These are phyloP conservation scores for Funneliformis caledonium DNA, from an alignment of 371 early-diverging fungal genomes.

Conservation along the genomic window DNA sequence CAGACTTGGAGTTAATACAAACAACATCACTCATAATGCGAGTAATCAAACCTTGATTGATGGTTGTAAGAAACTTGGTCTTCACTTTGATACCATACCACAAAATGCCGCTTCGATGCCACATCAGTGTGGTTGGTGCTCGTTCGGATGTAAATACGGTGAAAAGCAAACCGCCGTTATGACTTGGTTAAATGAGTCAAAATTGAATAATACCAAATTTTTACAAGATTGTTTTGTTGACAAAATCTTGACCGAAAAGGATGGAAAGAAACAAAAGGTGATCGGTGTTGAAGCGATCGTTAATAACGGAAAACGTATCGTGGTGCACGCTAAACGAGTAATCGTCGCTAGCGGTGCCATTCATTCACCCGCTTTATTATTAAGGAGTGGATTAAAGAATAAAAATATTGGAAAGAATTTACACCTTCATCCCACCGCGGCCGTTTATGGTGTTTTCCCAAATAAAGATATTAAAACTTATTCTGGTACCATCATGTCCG, in stretches of 20 bases:
- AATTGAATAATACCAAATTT: slow-evolving; percentile 63
- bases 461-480: slow-evolving; percentile 56
- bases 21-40: slow-evolving; percentile 63
- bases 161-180: slow-evolving; percentile 73
- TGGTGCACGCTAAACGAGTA: slow-evolving; percentile 60
- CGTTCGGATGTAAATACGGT: slow-evolving; percentile 71
- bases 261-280: slow-evolving; percentile 45
- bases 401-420: slow-evolving; percentile 73
- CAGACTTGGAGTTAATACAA: slow-evolving; percentile 61
- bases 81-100: slow-evolving; percentile 59
- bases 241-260: slow-evolving; percentile 57
- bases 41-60: slow-evolving; percentile 64
- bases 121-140: slow-evolving; percentile 74
- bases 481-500: slow-evolving; percentile 75
- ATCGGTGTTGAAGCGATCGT: slow-evolving; percentile 55
- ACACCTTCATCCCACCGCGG: slow-evolving; percentile 66
- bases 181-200: slow-evolving; percentile 73
- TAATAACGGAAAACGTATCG: slow-evolving; percentile 43
- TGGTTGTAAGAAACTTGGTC: slow-evolving; percentile 72
- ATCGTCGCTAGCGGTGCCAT: slow-evolving; percentile 71
- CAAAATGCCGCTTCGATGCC: slow-evolving; percentile 67
- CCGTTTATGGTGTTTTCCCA: slow-evolving; percentile 67
- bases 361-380: slow-evolving; percentile 69
- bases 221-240: slow-evolving; percentile 62
- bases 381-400: slow-evolving; percentile 70